Evolutionary conservation across 108 stramenopile genomes (phyloP), one percentile per base, ranked within the genome.

Genomic region (Bacterosira constricta): DNA sequence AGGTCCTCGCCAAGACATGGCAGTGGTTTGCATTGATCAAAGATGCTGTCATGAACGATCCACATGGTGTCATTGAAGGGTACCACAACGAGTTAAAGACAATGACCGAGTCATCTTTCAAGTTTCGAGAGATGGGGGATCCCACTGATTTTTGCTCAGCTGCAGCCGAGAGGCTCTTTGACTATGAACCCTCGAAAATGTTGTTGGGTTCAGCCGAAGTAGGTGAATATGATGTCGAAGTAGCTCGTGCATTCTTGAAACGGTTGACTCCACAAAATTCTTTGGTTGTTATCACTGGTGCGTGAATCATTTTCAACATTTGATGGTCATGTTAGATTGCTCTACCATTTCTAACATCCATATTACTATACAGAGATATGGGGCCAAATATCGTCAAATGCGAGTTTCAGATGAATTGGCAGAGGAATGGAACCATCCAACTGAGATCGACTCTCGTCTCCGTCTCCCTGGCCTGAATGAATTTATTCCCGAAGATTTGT

Each of bases 401-500:
- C 45, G 69, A 11, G 50, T 97, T 25, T 20, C 82, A 0, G 66
- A 78, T 2, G 88, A 85, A 6, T 61, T 87, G 53, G 35, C 80
- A 20, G 64, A 81, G 46, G 47, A 51, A n/a, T 97, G 96, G 96
- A 75, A 77, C 41, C 64, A 67, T 5, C 83, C 86, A 9, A 41
- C 72, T 12, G 56, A 79, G 21, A 81, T 86, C 8, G 85, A 94
- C 54, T 1, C 73, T 9, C 79, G 82, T 10, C 70, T 95, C 29
- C 76, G 85, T 18, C 62, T 95, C 42, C 94, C 94, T 3, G 90
- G 71, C 1, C 52, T 95, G 62, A 95, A 95, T 54, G 68, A 82
- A 62, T 95, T 86, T 54, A 89, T 95, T 18, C 90, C 94, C 7
- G 80, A 84, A 21, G 90, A 95, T 58, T 85, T 95, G 51, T 88